A percentile compares a stretch with the other conserved stretches of the same genome.
These are phyloP conservation scores for Rhododendron henanense DNA, from an alignment of 148 eudicot species.

Conservation along the genomic window DNA sequence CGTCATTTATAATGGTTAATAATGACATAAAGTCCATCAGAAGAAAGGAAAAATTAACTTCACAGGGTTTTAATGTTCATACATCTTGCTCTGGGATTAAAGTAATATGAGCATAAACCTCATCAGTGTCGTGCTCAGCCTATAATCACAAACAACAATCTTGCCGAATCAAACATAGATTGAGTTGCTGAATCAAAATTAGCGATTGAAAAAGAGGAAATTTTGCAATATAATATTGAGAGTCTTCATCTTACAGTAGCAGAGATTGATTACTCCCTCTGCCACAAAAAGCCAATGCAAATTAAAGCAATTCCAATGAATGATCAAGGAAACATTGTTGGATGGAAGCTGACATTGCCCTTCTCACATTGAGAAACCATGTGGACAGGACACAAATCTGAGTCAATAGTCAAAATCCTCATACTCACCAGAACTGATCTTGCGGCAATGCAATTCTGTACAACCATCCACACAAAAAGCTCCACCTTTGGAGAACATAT, in stretches of 20 bases:
- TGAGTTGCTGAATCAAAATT: background rate
- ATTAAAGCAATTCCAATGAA: too few relatives aligned
- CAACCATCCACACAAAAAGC: background rate
- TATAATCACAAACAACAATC: constrained; percentile 31
- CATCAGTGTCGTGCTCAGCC: constrained; percentile 96
- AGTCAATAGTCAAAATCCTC: too few relatives aligned
- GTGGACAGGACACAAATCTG: too few relatives aligned
- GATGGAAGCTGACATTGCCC: too few relatives aligned
- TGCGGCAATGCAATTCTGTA: too few relatives aligned
- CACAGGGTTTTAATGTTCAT: constrained; percentile 15
- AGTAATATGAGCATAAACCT: constrained; percentile 85
- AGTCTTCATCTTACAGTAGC: background rate
- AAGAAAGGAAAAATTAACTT: background rate
- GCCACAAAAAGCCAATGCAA: background rate
- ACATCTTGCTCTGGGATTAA: constrained; percentile 73
- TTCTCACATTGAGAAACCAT: too few relatives aligned
- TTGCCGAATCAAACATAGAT: background rate
- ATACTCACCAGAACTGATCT: too few relatives aligned
- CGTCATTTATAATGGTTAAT: background rate
- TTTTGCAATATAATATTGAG: constrained; percentile 7
- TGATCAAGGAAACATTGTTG: too few relatives aligned
- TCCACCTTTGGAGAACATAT: too few relatives aligned
- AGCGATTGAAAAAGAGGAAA: background rate
- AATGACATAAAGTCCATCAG: too few relatives aligned
- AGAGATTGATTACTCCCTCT: background rate